Evolutionary conservation across 805 yeast genomes (phyloP), one percentile per base, ranked within the genome.

Genomic region (Yarrowia hollandica): DNA sequence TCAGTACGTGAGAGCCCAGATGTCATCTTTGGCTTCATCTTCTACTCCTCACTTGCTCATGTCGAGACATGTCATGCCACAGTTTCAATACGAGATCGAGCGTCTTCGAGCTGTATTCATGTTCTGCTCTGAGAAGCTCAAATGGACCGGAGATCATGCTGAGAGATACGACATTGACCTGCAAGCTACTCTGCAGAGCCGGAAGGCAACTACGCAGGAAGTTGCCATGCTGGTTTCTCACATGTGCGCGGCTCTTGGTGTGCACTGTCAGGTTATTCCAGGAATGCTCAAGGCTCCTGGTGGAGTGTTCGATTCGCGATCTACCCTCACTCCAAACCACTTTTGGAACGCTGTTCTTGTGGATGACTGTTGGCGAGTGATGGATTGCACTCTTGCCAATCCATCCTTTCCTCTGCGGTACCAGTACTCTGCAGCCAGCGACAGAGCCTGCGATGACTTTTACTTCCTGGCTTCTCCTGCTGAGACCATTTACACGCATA

Each of bases 261-360:
- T 94, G 34, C 83, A 85, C 7, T 82, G 90, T 63, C 94, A 88
- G 62, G 77, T 90, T 1, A 83, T 94, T 1, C 74, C 83, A 22
- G 99, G 99, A 4, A 88, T 87, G 67, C 78, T 91, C 73, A 89
- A 91, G 68, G 81, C 84, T 22, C 96, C 96, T 8, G 83, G 83
- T 62, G 84, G 79, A 58, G 74, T 77, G 50, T 79, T 79, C 62
- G 81, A 76, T 61, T 42, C 64, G 1, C 64, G 64, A 10, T 71
- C 71, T n/a, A 61, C 66, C 1, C 79, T 77, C 63, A 72, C 74
- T n/a, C 69, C 84, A 33, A 89, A 90, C 66, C 99, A 94, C 71
- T 82, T 88, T 59, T 94, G 99, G 99, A 78, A 90, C 59, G 83
- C 96, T 1, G 83, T 90, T 1, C 70, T 86, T 31, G 72, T 90